Conservation (phyloP, 768 basidiomycete species). For the Lentinula lateritia region DNA sequence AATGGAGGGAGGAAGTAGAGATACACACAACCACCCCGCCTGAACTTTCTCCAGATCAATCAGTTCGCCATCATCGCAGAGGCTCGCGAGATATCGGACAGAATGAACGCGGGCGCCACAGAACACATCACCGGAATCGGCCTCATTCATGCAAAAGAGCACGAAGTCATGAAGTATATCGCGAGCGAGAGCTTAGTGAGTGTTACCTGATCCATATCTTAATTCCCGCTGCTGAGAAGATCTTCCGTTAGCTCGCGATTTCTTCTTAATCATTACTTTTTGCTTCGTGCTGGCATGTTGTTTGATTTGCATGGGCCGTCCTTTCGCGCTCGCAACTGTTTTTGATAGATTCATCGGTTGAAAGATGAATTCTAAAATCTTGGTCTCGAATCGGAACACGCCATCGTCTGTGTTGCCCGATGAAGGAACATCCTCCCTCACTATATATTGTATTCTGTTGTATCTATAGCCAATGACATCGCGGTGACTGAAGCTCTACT, state of each 20-base stretch:
- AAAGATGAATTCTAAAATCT: not conserved
- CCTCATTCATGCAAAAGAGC: slow-evolving; percentile 7
- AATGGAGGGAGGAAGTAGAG: slow-evolving; percentile 5
- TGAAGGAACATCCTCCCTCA: not conserved
- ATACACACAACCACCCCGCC: not conserved
- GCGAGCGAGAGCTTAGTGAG: slow-evolving; percentile 5
- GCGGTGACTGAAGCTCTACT: not conserved
- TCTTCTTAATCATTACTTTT: slow-evolving; percentile 33
- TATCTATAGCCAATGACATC: not conserved
- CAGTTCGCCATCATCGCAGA: not conserved
- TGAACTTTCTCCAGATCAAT: not conserved
- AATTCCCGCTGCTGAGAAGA: not conserved
- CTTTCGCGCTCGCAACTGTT: slow-evolving; percentile 19
- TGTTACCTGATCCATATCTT: not conserved
- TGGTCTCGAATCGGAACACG: not conserved
- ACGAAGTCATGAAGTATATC: slow-evolving; percentile 3
- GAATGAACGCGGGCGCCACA: slow-evolving; percentile 2
- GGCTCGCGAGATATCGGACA: not conserved
- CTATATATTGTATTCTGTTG: not conserved
- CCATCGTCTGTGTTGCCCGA: not conserved
- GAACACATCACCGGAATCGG: slow-evolving; percentile 1
- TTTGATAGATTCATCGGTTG: not conserved
- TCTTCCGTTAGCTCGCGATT: slow-evolving; percentile 28
- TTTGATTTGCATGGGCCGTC: slow-evolving; percentile 27
- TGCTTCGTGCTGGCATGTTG: slow-evolving; percentile 35